Evolutionary conservation across 768 basidiomycete species (phyloP), one percentile per base, ranked within the genome.

Genomic region (Mycena metata): DNA sequence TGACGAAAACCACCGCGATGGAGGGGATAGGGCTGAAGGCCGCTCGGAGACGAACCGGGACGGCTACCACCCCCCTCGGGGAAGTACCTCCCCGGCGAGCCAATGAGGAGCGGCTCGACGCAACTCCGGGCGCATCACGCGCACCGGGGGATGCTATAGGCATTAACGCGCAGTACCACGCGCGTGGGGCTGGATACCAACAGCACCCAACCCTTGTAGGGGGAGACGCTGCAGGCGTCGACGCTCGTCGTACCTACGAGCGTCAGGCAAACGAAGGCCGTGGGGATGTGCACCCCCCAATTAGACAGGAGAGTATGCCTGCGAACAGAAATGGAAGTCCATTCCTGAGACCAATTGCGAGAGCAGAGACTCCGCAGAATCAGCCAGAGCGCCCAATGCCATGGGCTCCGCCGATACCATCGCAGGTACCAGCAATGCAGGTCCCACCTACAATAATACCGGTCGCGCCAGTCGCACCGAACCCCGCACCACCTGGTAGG

Each of bases 41-140:
- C 59, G 33, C 45, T 41, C 46, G 33, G 59, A 60, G 59, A 47
- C 23, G n/a, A 57, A 43, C 56, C 56, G 56, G 56, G 54, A 57
- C 15, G 56, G 56, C 56, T 30, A 23, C 39, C 56, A 5, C 23
- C 11, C 41, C 56, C 56, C 24, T n/a, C 10, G 1, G 56, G 56
- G 56, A 26, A 57, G 56, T 21, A 41, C 13, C 21, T 21, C 17
- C 58, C 43, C 45, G 58, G 30, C 30, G n/a, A n/a, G n/a, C n/a
- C n/a, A n/a, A n/a, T n/a, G n/a, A n/a, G n/a, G n/a, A n/a, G n/a
- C n/a, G n/a, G n/a, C n/a, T n/a, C n/a, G n/a, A n/a, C n/a, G n/a
- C n/a, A n/a, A n/a, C n/a, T n/a, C n/a, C n/a, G n/a, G 58, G 17
- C 58, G 58, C 42, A 47, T 42, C 1, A 23, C 45, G 58, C 45